phyloP scores from a whole-genome alignment of 2,329 filamentous ascomycete species.

The Aspergillus jensenii region DNA sequence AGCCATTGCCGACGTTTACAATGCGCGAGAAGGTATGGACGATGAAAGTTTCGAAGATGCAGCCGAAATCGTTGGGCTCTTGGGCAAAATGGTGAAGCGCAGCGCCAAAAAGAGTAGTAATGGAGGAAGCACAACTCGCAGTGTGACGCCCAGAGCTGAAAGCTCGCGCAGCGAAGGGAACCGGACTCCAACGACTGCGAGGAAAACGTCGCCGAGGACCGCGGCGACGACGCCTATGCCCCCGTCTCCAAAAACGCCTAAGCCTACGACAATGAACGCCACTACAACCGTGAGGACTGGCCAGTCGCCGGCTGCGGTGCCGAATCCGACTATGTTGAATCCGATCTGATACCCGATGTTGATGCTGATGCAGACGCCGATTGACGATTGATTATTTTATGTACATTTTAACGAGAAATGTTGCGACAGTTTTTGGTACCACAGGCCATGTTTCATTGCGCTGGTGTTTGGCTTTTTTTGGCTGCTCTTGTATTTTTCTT shows the following conservation, averaged over 20 bases:
- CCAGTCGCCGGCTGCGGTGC: conserved; percentile 24
- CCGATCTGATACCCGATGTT: conserved; percentile 29
- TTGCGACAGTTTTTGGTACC: neutral
- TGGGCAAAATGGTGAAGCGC: conserved; percentile 86
- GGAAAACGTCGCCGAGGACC: conserved; percentile 11
- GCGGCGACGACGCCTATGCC: conserved; percentile 7
- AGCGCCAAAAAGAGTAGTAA: conserved; percentile 49
- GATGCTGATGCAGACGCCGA: neutral
- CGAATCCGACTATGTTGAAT: conserved; percentile 34
- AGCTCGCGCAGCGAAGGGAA: conserved; percentile 33
- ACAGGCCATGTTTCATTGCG: conserved; percentile 3
- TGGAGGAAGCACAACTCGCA: conserved; percentile 27
- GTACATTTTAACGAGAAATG: conserved; percentile 1
- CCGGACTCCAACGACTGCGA: conserved; percentile 24
- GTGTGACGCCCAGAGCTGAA: conserved; percentile 26
- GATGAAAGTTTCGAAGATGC: conserved; percentile 95
- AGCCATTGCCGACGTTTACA: conserved; percentile 87
- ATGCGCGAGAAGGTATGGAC: conserved; percentile 86
- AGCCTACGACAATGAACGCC: conserved; percentile 2
- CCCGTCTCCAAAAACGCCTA: conserved; percentile 2
- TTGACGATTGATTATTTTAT: neutral
- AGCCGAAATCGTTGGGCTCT: conserved; percentile 78
- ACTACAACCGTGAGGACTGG: neutral
- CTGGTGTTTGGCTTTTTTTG: neutral
- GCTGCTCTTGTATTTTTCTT: neutral